phyloP scores from a whole-genome alignment of 2,329 filamentous ascomycete species.

The Simplicillium aogashimaense region DNA sequence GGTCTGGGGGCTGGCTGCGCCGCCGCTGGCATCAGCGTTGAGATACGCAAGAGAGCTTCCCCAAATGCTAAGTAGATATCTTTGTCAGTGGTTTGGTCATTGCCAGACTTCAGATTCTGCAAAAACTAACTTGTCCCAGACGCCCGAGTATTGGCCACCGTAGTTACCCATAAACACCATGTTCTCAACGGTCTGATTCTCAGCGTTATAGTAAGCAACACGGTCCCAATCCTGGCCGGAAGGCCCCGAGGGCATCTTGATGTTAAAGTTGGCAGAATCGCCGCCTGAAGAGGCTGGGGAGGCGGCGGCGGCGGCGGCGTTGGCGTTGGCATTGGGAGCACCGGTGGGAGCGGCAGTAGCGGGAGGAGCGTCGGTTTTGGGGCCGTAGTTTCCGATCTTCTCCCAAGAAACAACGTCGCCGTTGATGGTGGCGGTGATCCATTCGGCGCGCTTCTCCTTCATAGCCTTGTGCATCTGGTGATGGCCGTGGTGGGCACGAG shows the following conservation, averaged over 20 bases:
- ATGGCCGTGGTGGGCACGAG: conserved; percentile 30
- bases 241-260: background rate
- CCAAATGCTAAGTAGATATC: conserved; percentile 22
- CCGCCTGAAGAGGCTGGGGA: conserved; percentile 1
- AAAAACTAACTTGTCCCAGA: conserved; percentile 30
- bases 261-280: conserved; percentile 6
- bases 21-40: conserved; percentile 27
- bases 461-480: conserved; percentile 36
- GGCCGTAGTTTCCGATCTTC: conserved; percentile 40
- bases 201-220: conserved; percentile 34
- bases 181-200: conserved; percentile 26
- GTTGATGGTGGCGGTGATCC: conserved; percentile 48
- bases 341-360: conserved; percentile 10
- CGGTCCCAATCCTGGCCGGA: conserved; percentile 27
- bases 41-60: conserved; percentile 37
- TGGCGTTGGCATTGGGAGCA: conserved; percentile 6
- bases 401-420: conserved; percentile 47
- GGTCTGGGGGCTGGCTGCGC: conserved; percentile 26
- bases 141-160: conserved; percentile 31
- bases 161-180: conserved; percentile 39
- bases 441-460: conserved; percentile 38
- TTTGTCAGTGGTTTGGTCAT: background rate
- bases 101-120: background rate
- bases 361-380: conserved; percentile 9
- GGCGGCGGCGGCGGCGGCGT: conserved; percentile 5